Evolutionary conservation across 305 asterid species (phyloP), one percentile per base, ranked within the genome.

Genomic region (Solanum aculeatissimum): DNA sequence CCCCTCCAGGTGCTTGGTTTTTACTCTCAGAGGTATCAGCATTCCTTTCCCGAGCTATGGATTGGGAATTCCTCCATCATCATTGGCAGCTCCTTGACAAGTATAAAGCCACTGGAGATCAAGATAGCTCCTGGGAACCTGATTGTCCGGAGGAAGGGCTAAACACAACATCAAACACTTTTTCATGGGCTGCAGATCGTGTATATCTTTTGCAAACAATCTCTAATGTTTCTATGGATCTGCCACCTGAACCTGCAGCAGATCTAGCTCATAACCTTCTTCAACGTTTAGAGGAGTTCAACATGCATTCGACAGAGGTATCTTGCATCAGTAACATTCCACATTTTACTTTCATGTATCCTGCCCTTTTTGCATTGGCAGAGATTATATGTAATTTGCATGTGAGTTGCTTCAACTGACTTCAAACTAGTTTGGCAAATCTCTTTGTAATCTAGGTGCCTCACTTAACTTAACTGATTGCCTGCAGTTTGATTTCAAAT

Each of bases 281-380:
- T 84, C 87, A 87, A 87, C 92, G 96, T 80, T 93, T 96, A 47
- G 97, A 96, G 89, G 91, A 89, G 84, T 96, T 96, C 87, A 89
- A 91, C 89, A 94, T 96, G 99, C 98, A 94, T 87, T 89, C 97
- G 7, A 95, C 99, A 7, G 99, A 96, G 99, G 99, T 96, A 93
- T 82, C 71, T 79, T 29, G 27, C 60, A 72, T 77, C 47, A 29
- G 82, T 29, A 77, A 29, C 62, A 77, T 77, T 38, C 19, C 4
- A 0, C 12, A 27, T 51, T 29, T 18, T 51, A 51, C 19, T 51
- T 77, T 29, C 82, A 2, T 51, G 32, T 77, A 27, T 32, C 82
- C 65, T 51, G 40, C 47, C 82, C 27, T 51, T 18, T 19, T 51
- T 77, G 25, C 65, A 51, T 51, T 77, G 3, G 40, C 18, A 29